Evolutionary conservation across 148 eudicot genomes (phyloP).

Genomic region (Chenopodium berlandieri): DNA sequence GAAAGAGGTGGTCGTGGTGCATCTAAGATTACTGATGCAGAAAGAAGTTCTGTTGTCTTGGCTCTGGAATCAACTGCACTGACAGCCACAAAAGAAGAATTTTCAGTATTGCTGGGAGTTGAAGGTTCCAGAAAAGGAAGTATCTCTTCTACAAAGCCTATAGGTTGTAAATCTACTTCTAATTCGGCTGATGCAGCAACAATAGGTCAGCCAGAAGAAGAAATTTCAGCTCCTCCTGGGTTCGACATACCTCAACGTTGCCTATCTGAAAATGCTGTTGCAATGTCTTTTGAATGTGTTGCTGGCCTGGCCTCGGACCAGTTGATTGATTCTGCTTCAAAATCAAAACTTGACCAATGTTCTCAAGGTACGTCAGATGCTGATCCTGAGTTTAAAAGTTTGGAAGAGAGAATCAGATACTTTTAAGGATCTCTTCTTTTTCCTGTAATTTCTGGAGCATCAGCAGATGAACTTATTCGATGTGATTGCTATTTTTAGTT

Average conservation of each 20-base stretch:
- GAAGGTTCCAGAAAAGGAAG: constrained; percentile 16
- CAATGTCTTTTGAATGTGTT: constrained; percentile 13
- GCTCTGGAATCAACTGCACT: constrained; percentile 34
- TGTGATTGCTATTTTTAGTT: too few relatives aligned
- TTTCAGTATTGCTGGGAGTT: neutral
- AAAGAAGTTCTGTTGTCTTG: constrained; percentile 34
- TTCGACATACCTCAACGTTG: constrained; percentile 37
- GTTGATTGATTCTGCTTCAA: constrained; percentile 13
- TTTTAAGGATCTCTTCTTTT: neutral
- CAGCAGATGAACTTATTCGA: too few relatives aligned
- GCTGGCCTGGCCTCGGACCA: constrained; percentile 21
- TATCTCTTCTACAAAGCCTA: constrained; percentile 10
- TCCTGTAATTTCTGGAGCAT: neutral
- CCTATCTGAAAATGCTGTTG: constrained; percentile 23
- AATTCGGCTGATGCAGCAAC: constrained; percentile 13
- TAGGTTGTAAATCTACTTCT: neutral
- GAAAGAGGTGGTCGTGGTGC: constrained; percentile 7
- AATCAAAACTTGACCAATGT: constrained; percentile 16
- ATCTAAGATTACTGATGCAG: constrained; percentile 17
- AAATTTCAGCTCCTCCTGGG: constrained; percentile 44
- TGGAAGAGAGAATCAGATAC: neutral
- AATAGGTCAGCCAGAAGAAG: constrained; percentile 35
- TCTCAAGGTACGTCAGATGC: constrained; percentile 29
- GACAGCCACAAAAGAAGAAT: constrained; percentile 14
- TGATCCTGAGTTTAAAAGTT: neutral